These are phyloP conservation scores for Ceratocystiopsis sp. DNA, from an alignment of 2,329 filamentous ascomycete genomes.

Conservation along the genomic window DNA sequence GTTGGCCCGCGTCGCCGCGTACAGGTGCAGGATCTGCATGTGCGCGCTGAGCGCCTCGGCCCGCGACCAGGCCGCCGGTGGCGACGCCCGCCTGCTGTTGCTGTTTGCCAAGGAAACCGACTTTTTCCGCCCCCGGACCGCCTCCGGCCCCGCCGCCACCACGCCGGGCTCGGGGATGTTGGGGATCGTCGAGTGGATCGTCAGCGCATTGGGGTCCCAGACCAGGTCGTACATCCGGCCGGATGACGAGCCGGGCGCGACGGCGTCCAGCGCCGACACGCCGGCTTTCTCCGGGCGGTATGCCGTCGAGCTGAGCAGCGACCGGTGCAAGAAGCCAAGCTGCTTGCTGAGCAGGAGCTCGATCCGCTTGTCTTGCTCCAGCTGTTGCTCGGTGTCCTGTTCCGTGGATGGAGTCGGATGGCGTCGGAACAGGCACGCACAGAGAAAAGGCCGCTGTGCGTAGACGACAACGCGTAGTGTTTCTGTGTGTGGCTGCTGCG, in stretches of 20 bases:
- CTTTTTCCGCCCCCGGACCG: neutral
- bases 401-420: neutral
- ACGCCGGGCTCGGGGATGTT: conserved; percentile 37
- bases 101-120: neutral
- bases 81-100: neutral
- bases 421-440: conserved; percentile 49
- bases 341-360: conserved; percentile 19
- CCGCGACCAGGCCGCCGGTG: conserved; percentile 32
- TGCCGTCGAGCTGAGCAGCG: conserved; percentile 36
- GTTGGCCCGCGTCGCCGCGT: conserved; percentile 27
- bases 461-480: conserved; percentile 56
- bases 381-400: no score
- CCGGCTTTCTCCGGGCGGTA: conserved; percentile 37
- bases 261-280: conserved; percentile 10
- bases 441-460: conserved; percentile 58
- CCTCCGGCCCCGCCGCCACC: neutral
- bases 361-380: neutral
- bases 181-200: conserved; percentile 47
- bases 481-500: conserved; percentile 23
- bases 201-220: conserved; percentile 40
- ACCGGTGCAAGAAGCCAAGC: conserved; percentile 38
- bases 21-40: conserved; percentile 43
- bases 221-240: conserved; percentile 43
- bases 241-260: conserved; percentile 1
- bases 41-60: conserved; percentile 49